Conservation (phyloP, 2,329 filamentous ascomycete genomes). For the Botrytis aclada region DNA sequence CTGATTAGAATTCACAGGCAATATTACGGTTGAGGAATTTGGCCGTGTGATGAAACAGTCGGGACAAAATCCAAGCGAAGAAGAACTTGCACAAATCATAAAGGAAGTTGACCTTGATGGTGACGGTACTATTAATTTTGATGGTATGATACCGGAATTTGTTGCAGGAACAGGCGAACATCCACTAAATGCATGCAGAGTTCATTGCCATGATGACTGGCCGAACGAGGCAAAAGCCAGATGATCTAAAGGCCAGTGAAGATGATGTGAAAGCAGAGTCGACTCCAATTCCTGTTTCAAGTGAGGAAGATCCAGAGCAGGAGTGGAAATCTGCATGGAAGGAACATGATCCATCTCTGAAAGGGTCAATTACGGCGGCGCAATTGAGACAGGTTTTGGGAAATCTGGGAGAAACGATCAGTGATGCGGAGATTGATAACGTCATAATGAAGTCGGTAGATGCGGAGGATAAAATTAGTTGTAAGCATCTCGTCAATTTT, state of each 20-base stretch:
- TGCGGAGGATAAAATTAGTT: slow-evolving; percentile 40
- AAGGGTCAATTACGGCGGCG: slow-evolving; percentile 38
- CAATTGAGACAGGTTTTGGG: slow-evolving; percentile 40
- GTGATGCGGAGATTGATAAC: slow-evolving; percentile 37
- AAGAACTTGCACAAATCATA: slow-evolving; percentile 63
- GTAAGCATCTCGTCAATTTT: slow-evolving; percentile 32
- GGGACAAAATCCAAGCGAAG: slow-evolving; percentile 10
- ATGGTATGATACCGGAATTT: slow-evolving; percentile 41
- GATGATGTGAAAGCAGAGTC: neutral
- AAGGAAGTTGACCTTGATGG: slow-evolving; percentile 64
- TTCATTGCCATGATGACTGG: slow-evolving; percentile 46
- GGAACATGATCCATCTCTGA: slow-evolving; percentile 38
- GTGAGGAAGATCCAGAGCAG: slow-evolving; percentile 28
- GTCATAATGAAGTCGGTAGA: slow-evolving; percentile 39
- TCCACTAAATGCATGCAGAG: slow-evolving; percentile 32
- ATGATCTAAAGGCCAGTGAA: neutral
- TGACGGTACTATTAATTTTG: slow-evolving; percentile 63
- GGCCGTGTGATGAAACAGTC: slow-evolving; percentile 20
- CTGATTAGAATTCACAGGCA: neutral
- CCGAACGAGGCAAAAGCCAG: slow-evolving; percentile 31
- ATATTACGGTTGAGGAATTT: slow-evolving; percentile 21
- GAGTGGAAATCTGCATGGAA: slow-evolving; percentile 40
- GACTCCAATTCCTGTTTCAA: neutral
- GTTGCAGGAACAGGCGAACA: neutral
- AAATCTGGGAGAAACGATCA: slow-evolving; percentile 38